Evolutionary conservation across 2,329 filamentous ascomycete species (phyloP), one percentile per base, ranked within the genome.

Genomic region (Tolypocladium capitatum): DNA sequence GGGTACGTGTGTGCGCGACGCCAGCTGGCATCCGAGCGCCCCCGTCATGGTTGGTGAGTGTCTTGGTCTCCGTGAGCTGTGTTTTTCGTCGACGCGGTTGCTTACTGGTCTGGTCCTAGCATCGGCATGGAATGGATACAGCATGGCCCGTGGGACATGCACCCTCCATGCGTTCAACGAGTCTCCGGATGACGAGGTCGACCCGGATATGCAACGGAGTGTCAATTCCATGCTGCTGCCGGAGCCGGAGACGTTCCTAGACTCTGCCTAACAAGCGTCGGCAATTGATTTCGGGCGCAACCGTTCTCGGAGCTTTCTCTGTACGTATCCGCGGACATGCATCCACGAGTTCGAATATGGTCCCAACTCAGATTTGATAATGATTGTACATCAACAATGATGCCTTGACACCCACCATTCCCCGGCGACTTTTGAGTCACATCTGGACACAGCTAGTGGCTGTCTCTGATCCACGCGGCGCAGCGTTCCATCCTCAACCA

Each of bases 21-120:
- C 85, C 21, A 88, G 84, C 59, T 95, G 90, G 90, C 89, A 94
- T 68, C 90, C 90, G 0, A 83, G 75, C 53, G 86, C 84, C 2
- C 88, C 89, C 1, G 73, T 94, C 36, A 72, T 96, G 53, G 89
- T 75, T 58, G 75, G 75, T 78, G 61, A 67, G 73, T 69, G 33
- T 16, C 31, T 40, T 27, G 36, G 35, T 20, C 30, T 16, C 9
- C n/a, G 16, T 30, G 38, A 28, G 16, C 35, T 28, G 8, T 18
- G 3, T 18, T 28, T 27, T 30, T 8, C 24, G 16, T 42, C 16
- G 2, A 13, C 38, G 38, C 2, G 9, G 27, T 42, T 30, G n/a
- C 47, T 48, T n/a, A 48, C n/a, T 28, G n/a, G n/a, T 4, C n/a
- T 28, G n/a, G n/a, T 4, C 1, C 38, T 52, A 86, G 88, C 88